Evolutionary conservation across 768 basidiomycete genomes (phyloP).

Genomic region (Hydnum rufescens): DNA sequence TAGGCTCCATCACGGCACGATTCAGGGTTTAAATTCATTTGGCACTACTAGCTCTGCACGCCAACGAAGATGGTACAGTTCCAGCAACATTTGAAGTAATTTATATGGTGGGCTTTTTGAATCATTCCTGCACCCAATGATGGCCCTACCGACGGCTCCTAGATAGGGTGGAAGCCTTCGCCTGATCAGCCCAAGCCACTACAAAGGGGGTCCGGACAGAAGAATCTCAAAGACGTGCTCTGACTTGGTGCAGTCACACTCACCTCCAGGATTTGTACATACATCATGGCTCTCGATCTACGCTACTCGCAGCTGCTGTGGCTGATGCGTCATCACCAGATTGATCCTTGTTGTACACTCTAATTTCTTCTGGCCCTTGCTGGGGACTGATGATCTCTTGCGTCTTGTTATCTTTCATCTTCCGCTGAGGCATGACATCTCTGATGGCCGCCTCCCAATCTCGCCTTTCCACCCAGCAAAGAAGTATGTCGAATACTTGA

Average conservation of each 20-base stretch:
- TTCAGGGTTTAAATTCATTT: neutral
- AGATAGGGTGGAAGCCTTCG: constrained; percentile 77
- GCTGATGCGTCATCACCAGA: no score
- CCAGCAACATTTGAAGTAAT: constrained; percentile 95
- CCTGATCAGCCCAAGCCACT: constrained; percentile 45
- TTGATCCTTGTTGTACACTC: no score
- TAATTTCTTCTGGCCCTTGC: no score
- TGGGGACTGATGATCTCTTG: constrained; percentile 6
- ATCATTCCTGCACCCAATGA: neutral
- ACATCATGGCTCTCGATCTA: neutral
- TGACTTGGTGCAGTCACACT: constrained; percentile 14
- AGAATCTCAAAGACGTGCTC: constrained; percentile 41
- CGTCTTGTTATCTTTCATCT: constrained; percentile 39
- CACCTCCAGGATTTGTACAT: neutral
- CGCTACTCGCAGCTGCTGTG: neutral
- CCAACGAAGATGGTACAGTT: constrained; percentile 59
- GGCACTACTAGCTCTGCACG: constrained; percentile 48
- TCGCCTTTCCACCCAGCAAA: constrained; percentile 70
- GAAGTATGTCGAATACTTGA: constrained; percentile 83
- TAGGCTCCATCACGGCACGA: neutral
- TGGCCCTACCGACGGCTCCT: neutral
- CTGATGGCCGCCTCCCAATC: constrained; percentile 78
- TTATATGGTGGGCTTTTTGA: constrained; percentile 65
- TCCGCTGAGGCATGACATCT: constrained; percentile 80
- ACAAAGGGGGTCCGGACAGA: constrained; percentile 39